Percentiles rank a stretch among this genome's conserved stretches.
Evolutionary conservation across 1,284 basidiomycete species (phyloP).

Genomic region (Melampsora larici-populina): DNA sequence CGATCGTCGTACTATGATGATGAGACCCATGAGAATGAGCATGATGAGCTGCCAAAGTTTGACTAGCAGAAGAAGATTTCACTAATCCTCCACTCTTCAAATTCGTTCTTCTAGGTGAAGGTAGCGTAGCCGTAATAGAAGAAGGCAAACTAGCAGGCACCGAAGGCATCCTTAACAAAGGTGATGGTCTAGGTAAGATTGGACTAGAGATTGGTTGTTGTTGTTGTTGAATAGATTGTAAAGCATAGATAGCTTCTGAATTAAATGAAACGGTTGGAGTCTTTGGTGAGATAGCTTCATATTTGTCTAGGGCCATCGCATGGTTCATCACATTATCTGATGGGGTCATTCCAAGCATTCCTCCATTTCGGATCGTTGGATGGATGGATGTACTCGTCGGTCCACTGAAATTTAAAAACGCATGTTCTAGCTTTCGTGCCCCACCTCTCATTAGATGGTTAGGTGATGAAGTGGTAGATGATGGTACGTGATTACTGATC

Average conservation of each 20-base stretch:
- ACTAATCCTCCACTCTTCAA: too few species aligned
- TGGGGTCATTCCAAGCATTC: neutral
- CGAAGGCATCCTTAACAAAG: conserved; percentile 33
- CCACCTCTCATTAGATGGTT: too few species aligned
- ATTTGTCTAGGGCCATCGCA: conserved; percentile 26
- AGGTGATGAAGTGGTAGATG: too few species aligned
- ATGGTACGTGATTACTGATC: too few species aligned
- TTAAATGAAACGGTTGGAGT: conserved; percentile 14
- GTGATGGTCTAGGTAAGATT: conserved; percentile 15
- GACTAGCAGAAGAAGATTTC: too few species aligned
- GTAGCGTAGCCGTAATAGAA: conserved; percentile 26
- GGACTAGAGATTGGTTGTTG: conserved; percentile 1
- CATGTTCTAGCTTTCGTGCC: too few species aligned
- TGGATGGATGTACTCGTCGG: conserved; percentile 9
- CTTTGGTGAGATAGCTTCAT: conserved; percentile 33
- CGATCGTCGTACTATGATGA: too few species aligned
- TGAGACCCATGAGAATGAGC: too few species aligned
- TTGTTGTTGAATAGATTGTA: too few species aligned
- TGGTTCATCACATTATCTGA: conserved; percentile 14
- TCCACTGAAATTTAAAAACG: conserved; percentile 11
- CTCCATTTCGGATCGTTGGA: neutral
- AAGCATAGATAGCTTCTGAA: conserved; percentile 13
- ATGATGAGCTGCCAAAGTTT: too few species aligned
- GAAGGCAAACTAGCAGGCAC: conserved; percentile 24
- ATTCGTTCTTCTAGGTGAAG: neutral